Conservation (phyloP, 2,329 filamentous ascomycete species). For the Pochonia chlamydosporia region DNA sequence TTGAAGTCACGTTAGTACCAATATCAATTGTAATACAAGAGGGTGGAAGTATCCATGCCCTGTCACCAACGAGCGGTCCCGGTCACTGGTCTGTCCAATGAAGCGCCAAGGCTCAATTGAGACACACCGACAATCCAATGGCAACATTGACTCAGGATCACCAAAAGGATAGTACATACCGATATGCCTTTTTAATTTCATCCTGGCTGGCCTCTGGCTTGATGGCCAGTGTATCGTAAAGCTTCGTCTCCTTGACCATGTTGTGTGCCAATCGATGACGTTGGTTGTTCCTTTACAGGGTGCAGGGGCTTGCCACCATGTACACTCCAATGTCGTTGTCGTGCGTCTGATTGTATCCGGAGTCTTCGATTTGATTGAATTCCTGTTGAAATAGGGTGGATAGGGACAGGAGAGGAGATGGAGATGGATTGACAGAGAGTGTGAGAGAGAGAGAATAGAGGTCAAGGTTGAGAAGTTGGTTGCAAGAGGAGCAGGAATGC, state of each 20-base stretch:
- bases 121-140: neutral
- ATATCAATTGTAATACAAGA: neutral
- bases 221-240: constrained; percentile 82
- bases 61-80: neutral
- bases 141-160: neutral
- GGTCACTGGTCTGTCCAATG: neutral
- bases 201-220: constrained; percentile 79
- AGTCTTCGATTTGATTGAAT: no score
- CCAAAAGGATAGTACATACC: constrained; percentile 44
- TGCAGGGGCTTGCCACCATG: neutral
- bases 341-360: neutral
- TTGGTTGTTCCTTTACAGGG: neutral
- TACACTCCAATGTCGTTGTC: neutral
- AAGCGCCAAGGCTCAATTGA: constrained; percentile 2
- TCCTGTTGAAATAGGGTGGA: constrained; percentile 9
- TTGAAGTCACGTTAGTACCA: neutral
- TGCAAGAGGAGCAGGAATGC: neutral
- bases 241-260: constrained; percentile 93
- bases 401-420: no score
- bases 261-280: constrained; percentile 21
- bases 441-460: neutral
- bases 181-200: constrained; percentile 95
- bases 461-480: neutral
- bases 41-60: neutral
- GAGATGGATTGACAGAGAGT: no score